Evolutionary conservation across 352 stramenopile species (phyloP).

Genomic region (Elongisporangium prolatum): DNA sequence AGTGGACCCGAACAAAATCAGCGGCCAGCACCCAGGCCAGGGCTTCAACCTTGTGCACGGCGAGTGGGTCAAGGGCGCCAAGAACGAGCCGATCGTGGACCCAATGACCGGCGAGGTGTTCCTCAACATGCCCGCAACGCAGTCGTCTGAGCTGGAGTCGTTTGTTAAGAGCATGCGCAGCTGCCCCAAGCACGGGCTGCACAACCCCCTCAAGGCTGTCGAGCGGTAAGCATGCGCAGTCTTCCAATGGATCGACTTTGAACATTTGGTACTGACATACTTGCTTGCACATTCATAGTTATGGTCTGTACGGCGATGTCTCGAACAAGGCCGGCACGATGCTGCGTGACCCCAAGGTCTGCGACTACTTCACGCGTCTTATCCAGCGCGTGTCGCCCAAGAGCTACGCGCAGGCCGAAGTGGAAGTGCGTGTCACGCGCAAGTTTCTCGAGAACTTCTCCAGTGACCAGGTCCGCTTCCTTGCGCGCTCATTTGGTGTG

Average conservation of each 20-base stretch:
- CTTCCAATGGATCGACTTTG: not conserved
- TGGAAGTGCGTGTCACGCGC: conserved; percentile 91
- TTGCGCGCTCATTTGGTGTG: conserved; percentile 94
- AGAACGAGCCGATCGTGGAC: conserved; percentile 88
- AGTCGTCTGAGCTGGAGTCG: conserved; percentile 81
- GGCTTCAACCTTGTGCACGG: conserved; percentile 93
- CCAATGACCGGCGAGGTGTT: conserved; percentile 94
- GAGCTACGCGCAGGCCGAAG: conserved; percentile 93
- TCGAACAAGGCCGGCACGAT: conserved; percentile 78
- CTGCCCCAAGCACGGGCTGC: conserved; percentile 95
- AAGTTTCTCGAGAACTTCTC: conserved; percentile 98
- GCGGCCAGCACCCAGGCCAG: conserved; percentile 61
- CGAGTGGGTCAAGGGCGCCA: conserved; percentile 74
- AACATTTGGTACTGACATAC: not conserved
- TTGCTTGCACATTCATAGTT: conserved; percentile 13
- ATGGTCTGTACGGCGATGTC: conserved; percentile 73
- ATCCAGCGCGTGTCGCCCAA: conserved; percentile 98
- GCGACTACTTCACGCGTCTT: conserved; percentile 94
- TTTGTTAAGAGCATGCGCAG: conserved; percentile 92
- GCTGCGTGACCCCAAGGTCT: conserved; percentile 86
- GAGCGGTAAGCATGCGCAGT: conserved; percentile 77
- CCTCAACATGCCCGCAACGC: conserved; percentile 92
- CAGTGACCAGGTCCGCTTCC: conserved; percentile 95
- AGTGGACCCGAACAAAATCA: conserved; percentile 86
- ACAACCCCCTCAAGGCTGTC: conserved; percentile 98